Evolutionary conservation across 78 protist genomes (phyloP).

Genomic region (Dictyostelium firmibasis): DNA sequence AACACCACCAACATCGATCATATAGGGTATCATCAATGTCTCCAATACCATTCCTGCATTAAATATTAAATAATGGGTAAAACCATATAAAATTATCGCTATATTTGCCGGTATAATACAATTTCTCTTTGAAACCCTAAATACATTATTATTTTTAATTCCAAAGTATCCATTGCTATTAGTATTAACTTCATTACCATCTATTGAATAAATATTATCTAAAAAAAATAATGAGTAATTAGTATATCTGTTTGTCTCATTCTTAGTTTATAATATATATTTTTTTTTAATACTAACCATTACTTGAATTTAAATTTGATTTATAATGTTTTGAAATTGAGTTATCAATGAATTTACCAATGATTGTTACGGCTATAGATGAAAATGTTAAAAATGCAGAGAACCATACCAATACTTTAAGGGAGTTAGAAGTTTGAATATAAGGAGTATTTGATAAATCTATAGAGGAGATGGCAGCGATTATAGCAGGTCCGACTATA

Average conservation of each 20-base stretch:
- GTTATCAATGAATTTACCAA: conserved; percentile 50
- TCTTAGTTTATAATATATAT: too few relatives aligned
- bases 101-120: conserved; percentile 55
- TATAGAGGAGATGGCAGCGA: conserved; percentile 3
- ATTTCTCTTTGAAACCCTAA: not conserved
- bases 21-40: conserved; percentile 36
- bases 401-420: conserved; percentile 24
- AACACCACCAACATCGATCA: conserved; percentile 21
- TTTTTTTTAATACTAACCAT: not conserved
- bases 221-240: not conserved
- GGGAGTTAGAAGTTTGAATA: not conserved
- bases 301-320: not conserved
- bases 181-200: not conserved
- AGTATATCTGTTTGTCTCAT: not conserved
- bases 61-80: conserved; percentile 22
- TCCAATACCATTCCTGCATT: conserved; percentile 63
- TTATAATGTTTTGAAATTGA: conserved; percentile 20
- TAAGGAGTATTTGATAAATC: not conserved
- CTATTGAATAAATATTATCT: not conserved
- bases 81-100: not conserved
- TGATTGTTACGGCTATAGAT: not conserved
- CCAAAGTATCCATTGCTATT: not conserved
- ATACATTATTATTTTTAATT: not conserved
- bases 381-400: conserved; percentile 9
- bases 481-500: conserved; percentile 30